These are phyloP conservation scores for Lagenaria siceraria DNA, from an alignment of 306 rosid genomes.

Conservation along the genomic window DNA sequence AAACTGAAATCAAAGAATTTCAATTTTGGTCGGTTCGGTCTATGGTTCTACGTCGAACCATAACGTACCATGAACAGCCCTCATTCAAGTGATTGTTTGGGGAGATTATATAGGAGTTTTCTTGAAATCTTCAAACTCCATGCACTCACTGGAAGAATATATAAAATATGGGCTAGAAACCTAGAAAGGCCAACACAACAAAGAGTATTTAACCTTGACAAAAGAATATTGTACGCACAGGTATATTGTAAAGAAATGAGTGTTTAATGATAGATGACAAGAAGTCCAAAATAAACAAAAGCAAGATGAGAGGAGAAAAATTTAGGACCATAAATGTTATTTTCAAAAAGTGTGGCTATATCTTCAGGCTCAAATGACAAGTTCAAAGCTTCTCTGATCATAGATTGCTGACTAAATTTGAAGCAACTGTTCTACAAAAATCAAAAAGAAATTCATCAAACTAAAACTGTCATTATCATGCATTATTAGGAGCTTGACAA, in stretches of 20 bases:
- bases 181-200: not conserved
- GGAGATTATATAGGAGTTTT: too few species aligned
- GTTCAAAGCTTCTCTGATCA: not conserved
- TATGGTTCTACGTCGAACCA: too few species aligned
- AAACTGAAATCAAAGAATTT: too few species aligned
- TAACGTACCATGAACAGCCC: too few species aligned
- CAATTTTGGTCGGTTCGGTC: too few species aligned
- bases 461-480: not conserved
- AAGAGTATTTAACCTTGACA: not conserved
- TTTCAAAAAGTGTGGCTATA: not conserved
- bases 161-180: not conserved
- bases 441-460: not conserved
- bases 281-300: not conserved
- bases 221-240: not conserved
- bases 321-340: not conserved
- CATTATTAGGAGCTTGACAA: slow-evolving; percentile 20
- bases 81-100: too few species aligned
- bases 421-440: not conserved
- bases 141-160: too few species aligned
- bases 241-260: not conserved
- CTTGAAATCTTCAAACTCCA: not conserved
- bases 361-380: not conserved
- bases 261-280: not conserved
- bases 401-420: not conserved
- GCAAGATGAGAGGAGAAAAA: not conserved